Conservation (phyloP, 225 moss, liverwort and hornwort genomes). For the Neckera pumila region DNA sequence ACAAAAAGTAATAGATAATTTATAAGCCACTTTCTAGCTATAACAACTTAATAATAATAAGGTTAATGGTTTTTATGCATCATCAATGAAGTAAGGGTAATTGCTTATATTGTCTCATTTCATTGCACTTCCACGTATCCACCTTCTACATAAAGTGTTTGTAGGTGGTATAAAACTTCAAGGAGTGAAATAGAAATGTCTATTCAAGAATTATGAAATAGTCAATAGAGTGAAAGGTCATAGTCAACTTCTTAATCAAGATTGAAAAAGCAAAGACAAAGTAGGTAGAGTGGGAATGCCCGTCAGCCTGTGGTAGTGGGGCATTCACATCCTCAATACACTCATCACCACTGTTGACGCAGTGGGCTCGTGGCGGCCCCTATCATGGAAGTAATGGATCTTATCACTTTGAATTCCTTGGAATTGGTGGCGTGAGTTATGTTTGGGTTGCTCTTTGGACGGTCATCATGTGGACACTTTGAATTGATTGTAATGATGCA, state of each 20-base stretch:
- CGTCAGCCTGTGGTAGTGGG: too few relatives aligned
- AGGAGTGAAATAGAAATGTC: neutral
- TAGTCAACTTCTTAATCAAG: neutral
- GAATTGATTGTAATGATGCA: too few relatives aligned
- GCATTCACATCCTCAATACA: too few relatives aligned
- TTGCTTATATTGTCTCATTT: neutral
- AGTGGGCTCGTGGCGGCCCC: too few relatives aligned
- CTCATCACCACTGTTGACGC: too few relatives aligned
- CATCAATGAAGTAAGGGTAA: neutral
- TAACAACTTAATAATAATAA: neutral
- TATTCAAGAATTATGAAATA: neutral
- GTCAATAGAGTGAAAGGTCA: neutral
- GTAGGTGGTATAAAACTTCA: neutral
- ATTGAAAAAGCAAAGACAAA: neutral
- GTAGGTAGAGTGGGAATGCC: neutral
- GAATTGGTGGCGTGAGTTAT: too few relatives aligned
- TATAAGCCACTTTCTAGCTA: neutral
- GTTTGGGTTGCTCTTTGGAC: too few relatives aligned
- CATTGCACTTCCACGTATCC: neutral
- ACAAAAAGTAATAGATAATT: neutral
- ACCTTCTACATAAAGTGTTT: neutral
- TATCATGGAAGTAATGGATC: too few relatives aligned
- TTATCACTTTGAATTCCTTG: too few relatives aligned
- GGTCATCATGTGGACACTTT: too few relatives aligned
- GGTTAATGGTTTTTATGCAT: neutral